Conservation (phyloP, 345 rosid genomes). For the Gossypioides kirkii region DNA sequence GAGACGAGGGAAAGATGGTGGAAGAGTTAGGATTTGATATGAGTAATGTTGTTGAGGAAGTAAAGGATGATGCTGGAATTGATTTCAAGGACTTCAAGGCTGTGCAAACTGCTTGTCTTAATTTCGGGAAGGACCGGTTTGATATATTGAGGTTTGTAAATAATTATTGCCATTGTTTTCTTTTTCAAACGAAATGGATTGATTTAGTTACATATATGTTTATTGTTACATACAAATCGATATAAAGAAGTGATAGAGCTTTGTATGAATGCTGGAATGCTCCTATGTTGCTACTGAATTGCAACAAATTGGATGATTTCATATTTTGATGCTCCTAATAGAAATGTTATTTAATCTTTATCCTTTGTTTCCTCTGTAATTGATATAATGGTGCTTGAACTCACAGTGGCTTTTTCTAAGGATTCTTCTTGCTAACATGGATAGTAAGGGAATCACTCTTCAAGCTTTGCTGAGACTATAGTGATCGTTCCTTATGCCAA, state of each 20-base stretch:
- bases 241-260: neutral
- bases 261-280: neutral
- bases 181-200: neutral
- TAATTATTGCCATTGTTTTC: neutral
- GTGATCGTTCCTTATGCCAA: neutral
- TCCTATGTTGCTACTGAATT: neutral
- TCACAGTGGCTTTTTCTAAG: neutral
- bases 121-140: conserved; percentile 94
- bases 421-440: neutral
- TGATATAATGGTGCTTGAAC: neutral
- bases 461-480: neutral
- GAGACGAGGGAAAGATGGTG: conserved; percentile 60
- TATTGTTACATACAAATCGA: neutral
- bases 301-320: neutral
- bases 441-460: neutral
- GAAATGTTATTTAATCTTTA: neutral
- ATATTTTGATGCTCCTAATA: neutral
- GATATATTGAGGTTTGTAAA: conserved; percentile 79
- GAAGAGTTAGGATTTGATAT: conserved; percentile 51
- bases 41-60: conserved; percentile 21
- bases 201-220: neutral
- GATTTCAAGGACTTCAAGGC: conserved; percentile 68
- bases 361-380: neutral
- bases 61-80: conserved; percentile 33
- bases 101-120: conserved; percentile 75